phyloP scores from a whole-genome alignment of 2,329 filamentous ascomycete species.

The Verruconis gallopava region DNA sequence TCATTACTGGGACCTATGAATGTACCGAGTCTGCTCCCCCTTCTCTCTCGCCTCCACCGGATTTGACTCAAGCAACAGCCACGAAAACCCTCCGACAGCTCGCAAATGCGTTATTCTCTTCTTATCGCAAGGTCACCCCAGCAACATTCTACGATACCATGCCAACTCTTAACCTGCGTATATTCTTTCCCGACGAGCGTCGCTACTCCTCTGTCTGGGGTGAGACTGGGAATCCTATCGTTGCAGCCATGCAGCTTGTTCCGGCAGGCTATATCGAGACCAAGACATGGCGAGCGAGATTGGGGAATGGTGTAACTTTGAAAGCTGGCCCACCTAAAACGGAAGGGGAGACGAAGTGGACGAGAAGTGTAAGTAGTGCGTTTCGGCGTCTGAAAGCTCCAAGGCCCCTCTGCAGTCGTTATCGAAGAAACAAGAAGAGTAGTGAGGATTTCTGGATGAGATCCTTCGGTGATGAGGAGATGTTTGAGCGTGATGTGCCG shows the following conservation, averaged over 20 bases:
- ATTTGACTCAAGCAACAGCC: background rate
- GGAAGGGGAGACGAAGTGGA: slow-evolving; percentile 1
- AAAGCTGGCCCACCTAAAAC: background rate
- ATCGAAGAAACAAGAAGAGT: background rate
- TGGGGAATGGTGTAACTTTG: slow-evolving; percentile 3
- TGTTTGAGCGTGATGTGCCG: background rate
- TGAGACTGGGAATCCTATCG: background rate
- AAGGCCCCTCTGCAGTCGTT: too few species aligned
- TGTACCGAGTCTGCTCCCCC: background rate
- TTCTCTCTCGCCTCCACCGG: background rate
- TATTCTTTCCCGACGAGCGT: slow-evolving; percentile 2
- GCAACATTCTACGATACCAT: slow-evolving; percentile 2
- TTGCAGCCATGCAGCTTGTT: slow-evolving; percentile 1
- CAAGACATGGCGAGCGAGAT: background rate
- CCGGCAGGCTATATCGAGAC: slow-evolving; percentile 1
- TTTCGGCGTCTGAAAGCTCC: background rate
- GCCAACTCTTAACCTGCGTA: slow-evolving; percentile 3
- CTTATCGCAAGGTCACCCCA: background rate
- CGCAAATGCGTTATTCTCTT: background rate
- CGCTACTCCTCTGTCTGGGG: slow-evolving; percentile 5
- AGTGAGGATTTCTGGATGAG: background rate
- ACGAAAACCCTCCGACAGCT: background rate
- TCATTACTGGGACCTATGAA: slow-evolving; percentile 4
- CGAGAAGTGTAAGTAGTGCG: background rate
- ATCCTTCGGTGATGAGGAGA: slow-evolving; percentile 3